Evolutionary conservation across 1,284 basidiomycete species (phyloP).

Genomic region (Porogramme epimiltina): DNA sequence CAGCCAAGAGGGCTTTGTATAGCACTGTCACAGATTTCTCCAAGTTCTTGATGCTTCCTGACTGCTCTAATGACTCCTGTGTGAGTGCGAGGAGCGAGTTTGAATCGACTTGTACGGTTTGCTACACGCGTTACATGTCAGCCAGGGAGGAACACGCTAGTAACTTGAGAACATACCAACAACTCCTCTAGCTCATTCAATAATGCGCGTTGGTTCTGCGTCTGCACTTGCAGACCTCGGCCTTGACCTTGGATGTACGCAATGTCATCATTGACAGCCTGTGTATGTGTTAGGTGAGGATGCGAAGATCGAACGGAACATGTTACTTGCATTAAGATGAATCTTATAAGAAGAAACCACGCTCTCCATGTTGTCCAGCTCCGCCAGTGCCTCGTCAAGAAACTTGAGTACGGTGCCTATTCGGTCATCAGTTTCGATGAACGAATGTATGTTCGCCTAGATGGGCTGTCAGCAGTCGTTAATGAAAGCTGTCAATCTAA

Average conservation of each 20-base stretch:
- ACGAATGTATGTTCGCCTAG: constrained; percentile 97
- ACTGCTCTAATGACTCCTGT: constrained; percentile 84
- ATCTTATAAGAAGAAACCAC: constrained; percentile 91
- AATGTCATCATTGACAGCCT: constrained; percentile 96
- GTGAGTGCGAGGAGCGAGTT: constrained; percentile 77
- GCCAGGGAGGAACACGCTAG: too few species aligned
- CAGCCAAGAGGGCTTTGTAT: constrained; percentile 95
- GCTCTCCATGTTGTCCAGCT: constrained; percentile 87
- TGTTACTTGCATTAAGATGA: constrained; percentile 78
- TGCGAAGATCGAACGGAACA: neutral
- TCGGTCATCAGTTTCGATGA: constrained; percentile 91
- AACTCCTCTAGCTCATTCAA: constrained; percentile 84
- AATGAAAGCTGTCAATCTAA: constrained; percentile 32
- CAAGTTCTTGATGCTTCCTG: constrained; percentile 73
- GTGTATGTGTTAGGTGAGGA: neutral
- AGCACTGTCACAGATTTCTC: constrained; percentile 86
- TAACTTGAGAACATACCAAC: constrained; percentile 52
- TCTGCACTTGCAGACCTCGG: constrained; percentile 96
- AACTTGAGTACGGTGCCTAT: constrained; percentile 86
- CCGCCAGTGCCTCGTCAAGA: constrained; percentile 84
- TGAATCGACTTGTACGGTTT: constrained; percentile 91
- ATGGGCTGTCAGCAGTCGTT: neutral
- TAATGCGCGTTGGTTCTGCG: constrained; percentile 89
- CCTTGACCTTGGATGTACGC: constrained; percentile 96
- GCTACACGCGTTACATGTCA: constrained; percentile 44